Conservation (phyloP, 352 stramenopile genomes). For the Chrysophaeum taylorii region DNA sequence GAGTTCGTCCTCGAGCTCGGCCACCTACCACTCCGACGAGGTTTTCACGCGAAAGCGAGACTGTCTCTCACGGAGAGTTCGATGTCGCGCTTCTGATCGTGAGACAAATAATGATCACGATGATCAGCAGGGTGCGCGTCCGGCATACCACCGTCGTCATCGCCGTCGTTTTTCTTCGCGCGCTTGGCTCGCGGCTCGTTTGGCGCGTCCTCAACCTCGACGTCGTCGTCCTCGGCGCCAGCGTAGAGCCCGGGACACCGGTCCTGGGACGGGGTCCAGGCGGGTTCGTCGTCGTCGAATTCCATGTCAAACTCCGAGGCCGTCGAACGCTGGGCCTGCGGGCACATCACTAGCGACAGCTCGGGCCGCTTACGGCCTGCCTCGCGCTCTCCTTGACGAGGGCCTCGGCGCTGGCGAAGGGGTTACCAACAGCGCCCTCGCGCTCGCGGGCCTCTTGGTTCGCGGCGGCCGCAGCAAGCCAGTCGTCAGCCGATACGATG, state of each 20-base stretch:
- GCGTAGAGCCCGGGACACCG: not conserved
- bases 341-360: too few relatives aligned
- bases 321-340: too few relatives aligned
- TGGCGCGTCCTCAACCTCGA: not conserved
- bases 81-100: conserved; percentile 61
- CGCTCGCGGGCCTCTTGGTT: not conserved
- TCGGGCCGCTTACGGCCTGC: not conserved
- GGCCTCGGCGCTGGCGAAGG: not conserved
- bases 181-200: not conserved
- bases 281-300: not conserved
- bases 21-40: too few relatives aligned
- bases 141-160: too few relatives aligned
- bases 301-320: not conserved
- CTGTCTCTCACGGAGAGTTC: conserved; percentile 60
- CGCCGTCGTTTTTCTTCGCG: not conserved
- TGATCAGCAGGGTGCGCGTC: too few relatives aligned
- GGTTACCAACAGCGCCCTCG: not conserved
- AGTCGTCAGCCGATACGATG: not conserved
- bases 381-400: conserved; percentile 1
- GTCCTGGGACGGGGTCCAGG: not conserved
- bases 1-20: conserved; percentile 61
- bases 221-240: not conserved
- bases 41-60: too few relatives aligned
- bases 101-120: too few relatives aligned
- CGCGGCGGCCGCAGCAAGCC: not conserved